phyloP scores from a whole-genome alignment of 108 stramenopile species.

The Aurantiochytrium sp. region DNA sequence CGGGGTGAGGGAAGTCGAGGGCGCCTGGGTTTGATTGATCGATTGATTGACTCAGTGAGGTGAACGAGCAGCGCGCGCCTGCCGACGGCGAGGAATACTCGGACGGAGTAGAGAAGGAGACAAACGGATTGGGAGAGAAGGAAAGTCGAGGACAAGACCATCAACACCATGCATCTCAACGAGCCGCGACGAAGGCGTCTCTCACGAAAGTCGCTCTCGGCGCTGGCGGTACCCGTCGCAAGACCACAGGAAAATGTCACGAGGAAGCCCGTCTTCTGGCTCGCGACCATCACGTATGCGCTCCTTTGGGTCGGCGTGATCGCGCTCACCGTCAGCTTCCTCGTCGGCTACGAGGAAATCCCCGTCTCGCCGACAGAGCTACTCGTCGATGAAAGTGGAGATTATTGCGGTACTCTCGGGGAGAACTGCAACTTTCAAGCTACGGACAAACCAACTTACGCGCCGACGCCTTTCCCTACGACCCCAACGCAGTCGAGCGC shows the following conservation, averaged over 20 bases:
- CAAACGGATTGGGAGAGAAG: no score
- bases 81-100: no score
- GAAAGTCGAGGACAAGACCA: no score
- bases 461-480: neutral
- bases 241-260: neutral
- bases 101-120: no score
- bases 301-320: neutral
- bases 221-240: neutral
- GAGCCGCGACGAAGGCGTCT: no score
- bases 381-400: neutral
- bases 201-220: neutral
- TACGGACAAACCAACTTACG: neutral
- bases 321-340: neutral
- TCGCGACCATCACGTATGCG: neutral
- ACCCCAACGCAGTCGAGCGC: neutral
- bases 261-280: neutral
- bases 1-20: no score
- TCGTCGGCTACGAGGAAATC: neutral
- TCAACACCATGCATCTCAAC: no score
- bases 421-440: neutral
- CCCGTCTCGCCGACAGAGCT: neutral
- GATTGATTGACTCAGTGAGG: no score
- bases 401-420: neutral
- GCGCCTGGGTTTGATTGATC: no score
- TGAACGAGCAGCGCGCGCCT: no score